Percentiles rank a stretch among this genome's conserved stretches.
Conservation (phyloP, 495 filamentous ascomycete species). For the Aspergillus asperescens region DNA sequence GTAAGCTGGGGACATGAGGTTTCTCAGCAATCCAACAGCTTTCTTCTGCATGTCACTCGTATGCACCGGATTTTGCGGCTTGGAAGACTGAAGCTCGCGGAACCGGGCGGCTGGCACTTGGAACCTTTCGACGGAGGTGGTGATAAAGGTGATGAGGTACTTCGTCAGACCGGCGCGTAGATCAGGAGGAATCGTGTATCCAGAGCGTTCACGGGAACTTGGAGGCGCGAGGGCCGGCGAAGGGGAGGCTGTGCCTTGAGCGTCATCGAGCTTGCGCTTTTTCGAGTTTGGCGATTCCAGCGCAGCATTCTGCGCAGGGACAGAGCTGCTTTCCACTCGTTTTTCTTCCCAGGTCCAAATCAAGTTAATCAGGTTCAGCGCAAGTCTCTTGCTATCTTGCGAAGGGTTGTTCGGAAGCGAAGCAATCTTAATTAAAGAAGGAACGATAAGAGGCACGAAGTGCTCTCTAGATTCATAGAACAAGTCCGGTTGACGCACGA, state of each 20-base stretch:
- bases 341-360: conserved; percentile 92
- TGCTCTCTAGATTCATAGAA: conserved; percentile 94
- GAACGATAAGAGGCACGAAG: conserved; percentile 82
- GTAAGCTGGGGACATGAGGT: conserved; percentile 78
- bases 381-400: conserved; percentile 88
- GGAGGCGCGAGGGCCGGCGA: conserved; percentile 46
- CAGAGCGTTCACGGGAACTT: conserved; percentile 49
- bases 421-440: conserved; percentile 82
- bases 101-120: conserved; percentile 62
- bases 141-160: conserved; percentile 92
- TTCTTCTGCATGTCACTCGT: conserved; percentile 77
- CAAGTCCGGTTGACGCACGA: conserved; percentile 84
- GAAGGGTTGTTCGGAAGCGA: conserved; percentile 70
- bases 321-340: conserved; percentile 53
- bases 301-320: conserved; percentile 37
- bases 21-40: conserved; percentile 73
- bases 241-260: conserved; percentile 33
- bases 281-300: conserved; percentile 66
- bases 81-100: conserved; percentile 47
- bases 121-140: conserved; percentile 77
- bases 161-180: conserved; percentile 76
- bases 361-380: conserved; percentile 79
- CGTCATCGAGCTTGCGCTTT: conserved; percentile 70
- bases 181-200: conserved; percentile 61
- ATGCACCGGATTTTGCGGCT: conserved; percentile 45